Percentiles rank a stretch among this genome's conserved stretches.
These are phyloP conservation scores for Monosporozyma unispora DNA, from an alignment of 805 yeast genomes.

Conservation along the genomic window DNA sequence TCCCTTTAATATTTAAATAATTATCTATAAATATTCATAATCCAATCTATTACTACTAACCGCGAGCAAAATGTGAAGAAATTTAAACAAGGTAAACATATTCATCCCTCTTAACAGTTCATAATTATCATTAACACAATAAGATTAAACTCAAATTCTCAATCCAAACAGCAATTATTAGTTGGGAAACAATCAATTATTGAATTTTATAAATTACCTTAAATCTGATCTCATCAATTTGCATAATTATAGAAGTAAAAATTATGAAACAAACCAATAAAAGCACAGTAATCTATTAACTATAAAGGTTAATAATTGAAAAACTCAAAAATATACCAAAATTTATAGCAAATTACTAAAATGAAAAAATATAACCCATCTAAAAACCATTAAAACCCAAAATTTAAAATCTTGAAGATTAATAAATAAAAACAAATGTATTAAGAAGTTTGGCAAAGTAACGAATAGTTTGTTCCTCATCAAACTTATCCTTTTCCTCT, in stretches of 20 bases:
- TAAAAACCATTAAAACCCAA: neutral
- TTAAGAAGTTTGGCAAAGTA: neutral
- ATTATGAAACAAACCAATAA: conserved; percentile 13
- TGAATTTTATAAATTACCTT: conserved; percentile 13
- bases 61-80: neutral
- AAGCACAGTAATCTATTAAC: conserved; percentile 19
- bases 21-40: neutral
- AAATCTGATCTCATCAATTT: conserved; percentile 9
- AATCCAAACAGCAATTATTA: neutral
- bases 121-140: neutral
- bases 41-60: neutral
- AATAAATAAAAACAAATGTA: neutral
- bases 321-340: conserved; percentile 14
- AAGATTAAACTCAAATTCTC: neutral
- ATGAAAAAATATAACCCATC: neutral
- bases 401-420: neutral
- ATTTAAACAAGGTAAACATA: neutral
- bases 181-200: too few relatives aligned
- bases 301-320: conserved; percentile 10
- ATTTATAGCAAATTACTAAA: neutral
- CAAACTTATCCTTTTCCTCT: neutral
- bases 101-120: neutral
- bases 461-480: neutral
- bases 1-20: conserved; percentile 1
- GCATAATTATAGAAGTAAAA: conserved; percentile 28